Evolutionary conservation across 441 rosid genomes (phyloP), one percentile per base, ranked within the genome.

Genomic region (Cnidoscolus chayamansa): DNA sequence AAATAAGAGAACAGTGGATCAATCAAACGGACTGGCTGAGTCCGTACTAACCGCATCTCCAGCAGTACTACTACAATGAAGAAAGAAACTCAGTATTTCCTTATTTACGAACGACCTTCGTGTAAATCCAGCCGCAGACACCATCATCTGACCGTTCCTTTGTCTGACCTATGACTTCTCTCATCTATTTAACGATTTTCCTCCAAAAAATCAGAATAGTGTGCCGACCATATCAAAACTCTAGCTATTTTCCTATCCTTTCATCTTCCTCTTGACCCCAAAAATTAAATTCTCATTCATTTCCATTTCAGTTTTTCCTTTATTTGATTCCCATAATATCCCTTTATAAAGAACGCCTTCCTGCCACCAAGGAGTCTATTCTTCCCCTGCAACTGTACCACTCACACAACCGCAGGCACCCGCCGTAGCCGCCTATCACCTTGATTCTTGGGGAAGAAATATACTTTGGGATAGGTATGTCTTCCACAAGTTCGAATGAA

Each of bases 131-230:
- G 35, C 63, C 30, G 76, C 67, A 63, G 67, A 56, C 75, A 58
- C 1, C 10, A 16, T 35, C 30, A 47, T 68, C 74, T 45, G 62
- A 60, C 81, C 79, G 63, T 72, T 79, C 49, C 1, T 35, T 35
- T 64, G 10, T 65, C 56, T 70, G 79, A 79, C 79, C 65, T 55
- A 69, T 32, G 81, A 64, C 77, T 25, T 59, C 0, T 58, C 40
- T 10, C 13, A 2, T 13, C 0, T 9, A 47, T 65, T 20, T 49
- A 40, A 40, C 45, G 45, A 40, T 40, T 35, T 10, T 11, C 49
- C 56, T 49, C 66, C 71, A 7, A 6, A 1, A 54, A 9, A n/a
- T 68, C 35, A 65, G 64, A 48, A 68, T 73, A 30, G 58, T 70
- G 70, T 58, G 77, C 78, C 69, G 70, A 63, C 65, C 72, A 2